phyloP scores from a whole-genome alignment of 2,329 filamentous ascomycete species.

The Bipolaris oryzae region DNA sequence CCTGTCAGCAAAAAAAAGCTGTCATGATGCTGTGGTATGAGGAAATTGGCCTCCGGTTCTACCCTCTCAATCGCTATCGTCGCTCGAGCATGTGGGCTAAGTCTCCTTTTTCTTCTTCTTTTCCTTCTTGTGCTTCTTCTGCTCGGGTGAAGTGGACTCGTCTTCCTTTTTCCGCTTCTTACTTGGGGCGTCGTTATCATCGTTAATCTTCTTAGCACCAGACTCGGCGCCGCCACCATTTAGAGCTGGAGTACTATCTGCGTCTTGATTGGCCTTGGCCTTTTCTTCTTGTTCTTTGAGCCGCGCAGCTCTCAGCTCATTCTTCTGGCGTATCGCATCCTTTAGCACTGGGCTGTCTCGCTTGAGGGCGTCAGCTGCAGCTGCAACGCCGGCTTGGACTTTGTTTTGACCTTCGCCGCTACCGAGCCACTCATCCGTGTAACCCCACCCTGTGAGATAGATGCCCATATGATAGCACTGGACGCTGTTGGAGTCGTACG shows the following conservation, averaged over 20 bases:
- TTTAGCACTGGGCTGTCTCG: slow-evolving; percentile 40
- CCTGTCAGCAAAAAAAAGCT: background rate
- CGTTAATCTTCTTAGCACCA: slow-evolving; percentile 18
- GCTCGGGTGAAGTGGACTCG: slow-evolving; percentile 5
- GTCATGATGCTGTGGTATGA: background rate
- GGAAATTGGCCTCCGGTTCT: too few species aligned
- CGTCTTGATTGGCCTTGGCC: slow-evolving; percentile 9
- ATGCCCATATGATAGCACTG: slow-evolving; percentile 67
- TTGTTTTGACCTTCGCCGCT: slow-evolving; percentile 69
- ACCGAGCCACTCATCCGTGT: slow-evolving; percentile 66
- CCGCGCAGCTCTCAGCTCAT: slow-evolving; percentile 24
- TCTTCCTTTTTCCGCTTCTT: slow-evolving; percentile 18
- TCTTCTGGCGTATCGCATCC: slow-evolving; percentile 28
- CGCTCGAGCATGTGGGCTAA: slow-evolving; percentile 5
- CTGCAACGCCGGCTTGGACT: slow-evolving; percentile 70
- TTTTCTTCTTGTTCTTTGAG: slow-evolving; percentile 26
- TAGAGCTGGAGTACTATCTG: slow-evolving; percentile 5
- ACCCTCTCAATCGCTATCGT: slow-evolving; percentile 2
- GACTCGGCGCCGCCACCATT: slow-evolving; percentile 22
- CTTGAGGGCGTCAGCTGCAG: slow-evolving; percentile 67
- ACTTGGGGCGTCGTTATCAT: background rate
- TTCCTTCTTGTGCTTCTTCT: slow-evolving; percentile 22
- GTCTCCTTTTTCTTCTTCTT: slow-evolving; percentile 23
- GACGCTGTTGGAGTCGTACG: slow-evolving; percentile 57
- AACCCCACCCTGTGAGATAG: slow-evolving; percentile 72